These are phyloP conservation scores for Fusarium graminum DNA, from an alignment of 2,329 filamentous ascomycete species.

Conservation along the genomic window DNA sequence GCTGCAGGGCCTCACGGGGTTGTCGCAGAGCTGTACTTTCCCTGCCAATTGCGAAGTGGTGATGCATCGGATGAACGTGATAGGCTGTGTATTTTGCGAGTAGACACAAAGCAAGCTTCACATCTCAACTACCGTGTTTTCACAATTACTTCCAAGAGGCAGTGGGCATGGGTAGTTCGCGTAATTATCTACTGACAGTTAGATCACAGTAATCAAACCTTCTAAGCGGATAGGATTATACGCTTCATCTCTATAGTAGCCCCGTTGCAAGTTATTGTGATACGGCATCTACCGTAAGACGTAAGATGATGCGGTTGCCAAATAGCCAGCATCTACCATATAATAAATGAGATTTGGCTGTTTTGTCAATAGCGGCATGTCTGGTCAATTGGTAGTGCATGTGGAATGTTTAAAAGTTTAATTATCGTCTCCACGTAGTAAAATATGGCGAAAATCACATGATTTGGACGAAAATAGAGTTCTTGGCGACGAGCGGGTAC, in stretches of 20 bases:
- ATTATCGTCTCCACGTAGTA: conserved; percentile 13
- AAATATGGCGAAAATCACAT: background rate
- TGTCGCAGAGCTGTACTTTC: conserved; percentile 17
- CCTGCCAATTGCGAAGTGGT: conserved; percentile 13
- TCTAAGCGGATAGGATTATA: too few species aligned
- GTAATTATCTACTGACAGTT: too few species aligned
- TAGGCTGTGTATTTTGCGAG: conserved; percentile 21
- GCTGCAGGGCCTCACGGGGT: conserved; percentile 11
- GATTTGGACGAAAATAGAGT: conserved; percentile 10
- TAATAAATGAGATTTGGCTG: conserved; percentile 16
- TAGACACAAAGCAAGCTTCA: background rate
- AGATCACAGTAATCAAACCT: too few species aligned
- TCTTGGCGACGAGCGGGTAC: conserved; percentile 6
- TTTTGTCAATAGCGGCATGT: conserved; percentile 26
- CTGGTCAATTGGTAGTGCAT: conserved; percentile 11
- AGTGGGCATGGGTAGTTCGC: too few species aligned
- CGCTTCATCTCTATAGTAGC: too few species aligned
- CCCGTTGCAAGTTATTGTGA: too few species aligned
- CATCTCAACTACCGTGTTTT: too few species aligned
- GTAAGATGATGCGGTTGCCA: conserved; percentile 16
- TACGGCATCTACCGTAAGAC: too few species aligned
- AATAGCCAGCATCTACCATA: conserved; percentile 9
- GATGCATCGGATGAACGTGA: background rate
- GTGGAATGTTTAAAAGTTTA: conserved; percentile 25
- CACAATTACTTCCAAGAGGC: too few species aligned